Base-by-base conservation (phyloP, 495 filamentous ascomycete genomes). In the Penicillium paxilli region DNA sequence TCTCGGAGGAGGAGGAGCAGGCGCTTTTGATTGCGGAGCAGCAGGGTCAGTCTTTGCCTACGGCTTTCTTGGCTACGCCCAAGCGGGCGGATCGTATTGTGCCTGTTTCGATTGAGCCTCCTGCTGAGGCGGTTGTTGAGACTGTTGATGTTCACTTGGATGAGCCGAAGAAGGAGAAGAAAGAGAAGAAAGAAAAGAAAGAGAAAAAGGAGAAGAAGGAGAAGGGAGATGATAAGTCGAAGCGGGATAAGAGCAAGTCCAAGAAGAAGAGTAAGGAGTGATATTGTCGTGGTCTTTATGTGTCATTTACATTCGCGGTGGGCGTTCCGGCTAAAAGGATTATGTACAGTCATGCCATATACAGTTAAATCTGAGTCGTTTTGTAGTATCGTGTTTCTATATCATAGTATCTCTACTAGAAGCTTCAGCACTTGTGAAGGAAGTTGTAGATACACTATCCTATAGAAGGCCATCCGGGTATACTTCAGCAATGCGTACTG, bases 1-100 rank as follows among this genome's bases (percentile, higher is more conserved):
- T 90, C 28, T 57, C 59, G 4, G 63, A 65, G 3, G 76, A 77
- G 22, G 79, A 80, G 38, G 79, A 82, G 52, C 59, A 57, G 9
- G 55, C 60, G 37, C 54, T 81, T 6, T 22, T 70, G 4, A 62
- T 71, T 47, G 60, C 73, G 17, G 78, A 81, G 58, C 55, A 60
- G 11, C 59, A 65, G 51, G 73, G 75, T 3, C 58, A 60, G 28
- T 56, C 62, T 3, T 24, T 62, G 40, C 63, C 60, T 17, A 35
- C 49, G 12, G 58, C 63, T 10, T 61, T 61, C 42, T 47, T 55
- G 5, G 49, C 54, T 20, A 25, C 61, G 14, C 17, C 24, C 9
- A 59, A 50, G 51, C 55, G 52, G 30, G 28, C 44, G 11, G 52
- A 30, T 6, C 56, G 53, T 2, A 30, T 66, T n/a, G 49, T 66